These are phyloP conservation scores for Capronia coronata DNA, from an alignment of 2,329 filamentous ascomycete species.

Conservation along the genomic window DNA sequence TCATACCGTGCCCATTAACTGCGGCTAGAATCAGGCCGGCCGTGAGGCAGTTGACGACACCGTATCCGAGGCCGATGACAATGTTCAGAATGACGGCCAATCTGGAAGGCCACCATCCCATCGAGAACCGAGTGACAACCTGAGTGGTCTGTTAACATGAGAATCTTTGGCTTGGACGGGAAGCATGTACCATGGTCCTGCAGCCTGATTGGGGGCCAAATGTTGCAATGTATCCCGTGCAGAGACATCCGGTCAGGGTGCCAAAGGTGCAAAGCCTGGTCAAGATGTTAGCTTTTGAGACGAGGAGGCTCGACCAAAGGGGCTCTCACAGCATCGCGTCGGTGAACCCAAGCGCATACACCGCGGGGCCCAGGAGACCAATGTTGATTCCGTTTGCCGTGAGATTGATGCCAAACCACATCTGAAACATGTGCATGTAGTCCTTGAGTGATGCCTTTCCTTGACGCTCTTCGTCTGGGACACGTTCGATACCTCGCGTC, in stretches of 20 bases:
- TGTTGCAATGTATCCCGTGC: slow-evolving; percentile 54
- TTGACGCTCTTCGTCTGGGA: neutral
- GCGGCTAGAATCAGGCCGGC: no score
- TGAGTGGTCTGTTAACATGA: neutral
- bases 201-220: slow-evolving; percentile 58
- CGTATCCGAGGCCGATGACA: slow-evolving; percentile 56
- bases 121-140: slow-evolving; percentile 43
- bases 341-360: neutral
- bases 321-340: neutral
- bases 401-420: neutral
- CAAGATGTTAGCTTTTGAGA: no score
- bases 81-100: slow-evolving; percentile 57
- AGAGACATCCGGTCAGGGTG: slow-evolving; percentile 48
- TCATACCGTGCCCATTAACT: no score
- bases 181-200: slow-evolving; percentile 55
- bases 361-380: neutral
- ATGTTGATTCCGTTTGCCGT: neutral
- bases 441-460: neutral
- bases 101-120: slow-evolving; percentile 61
- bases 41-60: neutral
- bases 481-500: neutral
- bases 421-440: neutral
- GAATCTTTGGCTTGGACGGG: neutral
- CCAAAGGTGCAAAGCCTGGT: slow-evolving; percentile 44
- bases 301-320: no score